Evolutionary conservation across 2,329 filamentous ascomycete genomes (phyloP).

Genomic region (Hypoxylon sp.): DNA sequence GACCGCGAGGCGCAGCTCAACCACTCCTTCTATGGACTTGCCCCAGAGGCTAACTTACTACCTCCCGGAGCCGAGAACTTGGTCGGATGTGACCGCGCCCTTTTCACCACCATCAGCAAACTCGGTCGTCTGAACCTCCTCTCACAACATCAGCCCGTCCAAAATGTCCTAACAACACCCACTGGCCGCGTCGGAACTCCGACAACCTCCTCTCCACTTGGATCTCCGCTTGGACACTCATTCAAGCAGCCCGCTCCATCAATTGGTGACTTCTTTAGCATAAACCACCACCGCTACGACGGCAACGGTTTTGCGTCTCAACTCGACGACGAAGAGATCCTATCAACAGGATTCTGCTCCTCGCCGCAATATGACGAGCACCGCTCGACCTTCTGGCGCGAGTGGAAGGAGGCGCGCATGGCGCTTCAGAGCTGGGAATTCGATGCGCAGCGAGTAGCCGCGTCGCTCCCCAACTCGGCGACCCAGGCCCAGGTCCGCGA

Average conservation of each 20-base stretch:
- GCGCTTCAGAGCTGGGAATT: slow-evolving; percentile 86
- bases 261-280: slow-evolving; percentile 59
- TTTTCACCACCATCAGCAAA: slow-evolving; percentile 87
- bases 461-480: slow-evolving; percentile 59
- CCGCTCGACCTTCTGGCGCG: slow-evolving; percentile 77
- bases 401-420: slow-evolving; percentile 83
- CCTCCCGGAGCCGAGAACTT: slow-evolving; percentile 79
- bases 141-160: slow-evolving; percentile 71
- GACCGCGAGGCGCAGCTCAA: slow-evolving; percentile 86
- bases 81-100: slow-evolving; percentile 83
- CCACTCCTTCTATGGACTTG: slow-evolving; percentile 68
- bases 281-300: slow-evolving; percentile 68
- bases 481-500: slow-evolving; percentile 73
- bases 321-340: slow-evolving; percentile 63
- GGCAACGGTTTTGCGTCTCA: slow-evolving; percentile 70
- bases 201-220: slow-evolving; percentile 49
- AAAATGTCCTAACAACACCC: slow-evolving; percentile 47
- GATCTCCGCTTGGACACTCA: slow-evolving; percentile 53
- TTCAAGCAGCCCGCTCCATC: slow-evolving; percentile 52
- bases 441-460: slow-evolving; percentile 61
- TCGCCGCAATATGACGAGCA: slow-evolving; percentile 64
- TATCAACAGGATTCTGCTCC: slow-evolving; percentile 52
- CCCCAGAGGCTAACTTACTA: slow-evolving; percentile 58
- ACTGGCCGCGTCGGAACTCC: slow-evolving; percentile 42
- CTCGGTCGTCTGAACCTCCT: slow-evolving; percentile 86